Evolutionary conservation across 1,139 yeast species (phyloP).

Genomic region (Yamadazyma aaseri): DNA sequence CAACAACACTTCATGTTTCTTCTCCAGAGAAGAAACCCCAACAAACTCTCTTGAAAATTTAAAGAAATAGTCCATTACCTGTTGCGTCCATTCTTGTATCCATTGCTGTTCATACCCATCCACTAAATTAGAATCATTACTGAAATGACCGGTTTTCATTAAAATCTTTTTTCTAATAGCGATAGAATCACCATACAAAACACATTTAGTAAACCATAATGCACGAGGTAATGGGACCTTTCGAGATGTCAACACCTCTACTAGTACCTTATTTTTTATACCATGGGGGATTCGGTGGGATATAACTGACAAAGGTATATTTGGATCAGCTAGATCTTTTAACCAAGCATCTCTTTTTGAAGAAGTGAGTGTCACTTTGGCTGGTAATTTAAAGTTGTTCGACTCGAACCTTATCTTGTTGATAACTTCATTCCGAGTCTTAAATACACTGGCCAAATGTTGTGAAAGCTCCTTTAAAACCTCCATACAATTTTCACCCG

Average conservation of each 20-base stretch:
- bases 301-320: slow-evolving; percentile 62
- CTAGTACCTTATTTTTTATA: slow-evolving; percentile 63
- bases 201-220: slow-evolving; percentile 86
- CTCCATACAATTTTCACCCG: slow-evolving; percentile 37
- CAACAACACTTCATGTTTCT: slow-evolving; percentile 46
- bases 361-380: slow-evolving; percentile 85
- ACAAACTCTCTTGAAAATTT: slow-evolving; percentile 45
- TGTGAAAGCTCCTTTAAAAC: slow-evolving; percentile 44
- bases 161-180: slow-evolving; percentile 56
- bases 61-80: slow-evolving; percentile 60
- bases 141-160: slow-evolving; percentile 15
- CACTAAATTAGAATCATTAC: slow-evolving; percentile 5
- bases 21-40: slow-evolving; percentile 24
- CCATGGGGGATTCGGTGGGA: slow-evolving; percentile 92
- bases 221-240: slow-evolving; percentile 75
- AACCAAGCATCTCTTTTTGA: slow-evolving; percentile 85
- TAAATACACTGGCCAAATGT: slow-evolving; percentile 61
- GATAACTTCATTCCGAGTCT: slow-evolving; percentile 58
- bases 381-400: slow-evolving; percentile 69
- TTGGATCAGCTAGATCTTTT: slow-evolving; percentile 67
- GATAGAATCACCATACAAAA: slow-evolving; percentile 76
- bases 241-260: slow-evolving; percentile 69
- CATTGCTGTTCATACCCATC: slow-evolving; percentile 51
- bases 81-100: slow-evolving; percentile 88
- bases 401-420: slow-evolving; percentile 59